Conservation (phyloP, 1,139 yeast genomes). For the Hyphopichia pseudoburtonii region DNA sequence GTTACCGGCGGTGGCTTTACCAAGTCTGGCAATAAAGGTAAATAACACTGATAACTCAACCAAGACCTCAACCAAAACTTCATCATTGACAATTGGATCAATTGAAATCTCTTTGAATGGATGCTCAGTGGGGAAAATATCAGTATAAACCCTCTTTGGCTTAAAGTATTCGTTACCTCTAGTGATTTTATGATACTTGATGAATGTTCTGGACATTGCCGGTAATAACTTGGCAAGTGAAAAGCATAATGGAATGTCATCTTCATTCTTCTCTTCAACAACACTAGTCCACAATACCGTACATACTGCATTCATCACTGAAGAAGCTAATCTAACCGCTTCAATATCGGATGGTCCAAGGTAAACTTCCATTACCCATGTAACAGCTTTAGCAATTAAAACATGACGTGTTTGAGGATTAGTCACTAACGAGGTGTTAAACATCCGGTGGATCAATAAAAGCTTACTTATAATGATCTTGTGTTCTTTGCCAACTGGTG, state of each 20-base stretch:
- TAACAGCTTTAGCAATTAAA: constrained; percentile 52
- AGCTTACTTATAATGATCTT: constrained; percentile 57
- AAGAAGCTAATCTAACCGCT: constrained; percentile 62
- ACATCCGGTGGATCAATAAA: constrained; percentile 57
- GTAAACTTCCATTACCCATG: constrained; percentile 65
- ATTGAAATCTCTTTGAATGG: constrained; percentile 69
- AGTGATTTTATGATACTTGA: constrained; percentile 54
- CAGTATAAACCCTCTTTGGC: constrained; percentile 63
- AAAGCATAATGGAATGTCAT: constrained; percentile 36
- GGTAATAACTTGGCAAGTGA: constrained; percentile 54
- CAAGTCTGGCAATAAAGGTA: constrained; percentile 55
- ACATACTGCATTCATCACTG: constrained; percentile 54
- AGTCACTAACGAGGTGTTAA: constrained; percentile 47
- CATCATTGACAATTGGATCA: constrained; percentile 75
- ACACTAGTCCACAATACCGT: constrained; percentile 35
- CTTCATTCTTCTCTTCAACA: constrained; percentile 20
- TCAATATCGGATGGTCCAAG: constrained; percentile 54
- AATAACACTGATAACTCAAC: constrained; percentile 67
- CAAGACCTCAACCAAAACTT: constrained; percentile 68
- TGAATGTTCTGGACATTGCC: constrained; percentile 50
- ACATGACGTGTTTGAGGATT: constrained; percentile 35
- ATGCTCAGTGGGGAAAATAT: constrained; percentile 63
- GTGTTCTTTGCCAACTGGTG: constrained; percentile 43
- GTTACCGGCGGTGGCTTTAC: constrained; percentile 46
- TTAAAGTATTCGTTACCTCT: constrained; percentile 52